Evolutionary conservation across 169 alveolate genomes (phyloP), one percentile per base, ranked within the genome.

Genomic region (Eimeria necatrix): DNA sequence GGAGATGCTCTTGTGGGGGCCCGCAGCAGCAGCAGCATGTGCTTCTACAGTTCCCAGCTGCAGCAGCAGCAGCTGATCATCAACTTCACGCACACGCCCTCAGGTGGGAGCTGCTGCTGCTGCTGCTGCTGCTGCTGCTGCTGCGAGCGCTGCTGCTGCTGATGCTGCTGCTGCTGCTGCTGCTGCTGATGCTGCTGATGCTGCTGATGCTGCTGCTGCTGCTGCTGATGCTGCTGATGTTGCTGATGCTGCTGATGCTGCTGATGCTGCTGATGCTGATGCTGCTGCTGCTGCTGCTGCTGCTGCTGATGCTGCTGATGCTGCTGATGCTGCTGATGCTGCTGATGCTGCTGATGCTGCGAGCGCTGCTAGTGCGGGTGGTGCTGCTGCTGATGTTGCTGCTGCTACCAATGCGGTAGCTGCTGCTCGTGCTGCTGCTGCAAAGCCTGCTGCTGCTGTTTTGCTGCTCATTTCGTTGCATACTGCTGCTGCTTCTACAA

Each of bases 21-120:
- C 22, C 46, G 92, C 4, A 46, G 18, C 7, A 51, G 73, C 20
- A 76, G 91, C 32, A 60, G 91, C 87, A 80, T 92, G 95, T 85
- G 92, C 5, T 92, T 92, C 85, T 92, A 92, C 86, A 92, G 81
- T 26, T 73, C 92, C 18, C 84, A 68, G 41, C 88, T 92, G 49
- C 85, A 59, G 86, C 76, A 86, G 87, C 73, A 64, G 73, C 95
- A 92, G 56, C 84, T 85, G 18, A 46, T 85, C 74, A 52, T 92
- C 86, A 92, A 92, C 86, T 92, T 92, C 76, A 73, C 76, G 32
- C 81, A 53, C 56, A 92, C 95, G 46, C 95, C 95, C 70, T 78
- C 92, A 0, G 95, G 95, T 22, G 68, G 24, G 46, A 51, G 22
- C 64, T 78, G 12, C 12, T 68, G 85, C 48, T 53, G 85, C 56